Base-by-base conservation (phyloP, 2,329 filamentous ascomycete species). In the Purpureocillium lavendulum region DNA sequence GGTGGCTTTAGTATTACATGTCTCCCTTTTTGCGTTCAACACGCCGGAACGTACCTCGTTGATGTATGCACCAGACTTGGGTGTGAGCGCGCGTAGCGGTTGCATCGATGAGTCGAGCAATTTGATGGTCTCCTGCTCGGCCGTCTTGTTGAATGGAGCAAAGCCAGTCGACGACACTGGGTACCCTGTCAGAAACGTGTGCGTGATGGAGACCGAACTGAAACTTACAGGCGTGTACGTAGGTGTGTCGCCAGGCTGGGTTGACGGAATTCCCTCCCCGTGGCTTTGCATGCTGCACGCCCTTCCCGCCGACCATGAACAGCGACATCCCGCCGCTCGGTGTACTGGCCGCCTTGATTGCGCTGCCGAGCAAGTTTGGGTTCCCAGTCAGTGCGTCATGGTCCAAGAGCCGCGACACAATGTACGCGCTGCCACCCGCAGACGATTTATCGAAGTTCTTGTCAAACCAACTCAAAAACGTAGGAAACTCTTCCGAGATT, bases 171-270 rank as follows among this genome's bases (percentile, higher is more conserved):
- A 50, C 6, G 49, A 54, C 4, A 56, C 60, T 64, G 21, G 21
- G 6, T 26, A 5, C 6, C 21, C 10, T 26, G 21, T 6, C 5
- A 26, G 21, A 26, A 26, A 26, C 6, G 10, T 26, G 5, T 10
- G 21, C 21, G 10, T 6, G 7, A 28, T 18, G 12, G 2, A 13
- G 4, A 15, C 8, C 36, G 31, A 11, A 10, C 5, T 7, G 0
- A 1, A 34, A 60, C 64, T 53, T 51, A 69, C 69, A 46, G 0
- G 57, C 45, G 37, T 70, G 67, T 3, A 66, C 51, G 14, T 64
- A 61, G 0, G 67, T 58, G 11, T 48, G 64, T 13, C 74, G 60
- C 71, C 72, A 80, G 0, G 69, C 69, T 0, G 72, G 71, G 30
- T 67, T 66, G 3, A 72, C 62, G 0, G 70, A 57, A 24, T 70